Evolutionary conservation across 169 alveolate species (phyloP), one percentile per base, ranked within the genome.

Genomic region (Haemoproteus tartakovskyi): DNA sequence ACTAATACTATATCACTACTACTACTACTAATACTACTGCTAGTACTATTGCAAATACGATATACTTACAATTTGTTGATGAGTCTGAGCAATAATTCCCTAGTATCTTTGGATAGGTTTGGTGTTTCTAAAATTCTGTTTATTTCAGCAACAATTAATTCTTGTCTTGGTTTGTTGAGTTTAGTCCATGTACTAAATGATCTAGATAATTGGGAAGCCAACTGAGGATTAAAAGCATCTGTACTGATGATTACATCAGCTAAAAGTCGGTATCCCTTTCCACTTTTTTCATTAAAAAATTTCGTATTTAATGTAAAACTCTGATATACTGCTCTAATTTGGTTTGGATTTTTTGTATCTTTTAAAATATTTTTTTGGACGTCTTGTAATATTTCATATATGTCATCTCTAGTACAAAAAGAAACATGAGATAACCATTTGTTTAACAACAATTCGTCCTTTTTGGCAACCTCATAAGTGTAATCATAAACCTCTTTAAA

Each of bases 221-320:
- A 85, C 67, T 79, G 87, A 3, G 94, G 87, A 46, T 91, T 91
- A 1, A 91, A 82, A 27, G 63, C 62, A 60, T 91, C 95, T 14
- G 87, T 89, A 8, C 64, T 52, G 43, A 90, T 64, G 8, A 91
- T 86, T 30, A 84, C 79, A 46, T 91, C 95, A 6, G 95, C 93
- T 22, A 91, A 43, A 43, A 91, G 79, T 67, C 79, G 79, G 83
- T 91, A 91, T 30, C 95, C 95, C 24, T 79, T 90, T 11, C 95
- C 95, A 38, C 86, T 79, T 2, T 48, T 74, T 11, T 79, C 86
- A 50, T 82, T 59, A 79, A 90, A 91, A 80, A 85, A 87, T 19
- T 88, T 88, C 48, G 87, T 85, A 40, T 88, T 85, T 37, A 62
- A n/a, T n/a, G 94, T 67, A 82, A 91, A 91, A 30, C 90, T 84